Evolutionary conservation across 2,329 filamentous ascomycete genomes (phyloP), one percentile per base, ranked within the genome.

Genomic region (Colletotrichum tabaci): DNA sequence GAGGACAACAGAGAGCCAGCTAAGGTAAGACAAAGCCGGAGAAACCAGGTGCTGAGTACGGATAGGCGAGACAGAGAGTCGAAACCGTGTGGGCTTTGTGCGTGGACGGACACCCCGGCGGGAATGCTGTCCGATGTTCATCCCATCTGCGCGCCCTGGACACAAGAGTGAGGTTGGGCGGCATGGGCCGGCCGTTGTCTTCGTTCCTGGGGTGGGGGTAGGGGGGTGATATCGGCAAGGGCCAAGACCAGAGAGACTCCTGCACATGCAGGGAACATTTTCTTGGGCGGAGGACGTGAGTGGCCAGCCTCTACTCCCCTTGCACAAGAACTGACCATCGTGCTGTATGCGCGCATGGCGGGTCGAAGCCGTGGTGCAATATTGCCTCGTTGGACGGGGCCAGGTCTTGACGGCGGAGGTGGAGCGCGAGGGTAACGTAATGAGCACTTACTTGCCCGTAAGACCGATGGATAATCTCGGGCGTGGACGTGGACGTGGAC

Each of bases 171-270:
- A 68, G 58, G 40, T 60, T 15, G 52, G 68, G 58, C 56, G 56
- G 67, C 68, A 58, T 71, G 65, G 52, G 58, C 65, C 58, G 68
- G 46, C 52, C 52, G 65, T 71, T 52, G 46, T 67, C 42, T 23
- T 57, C 13, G 68, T 68, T 52, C 65, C 3, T 71, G 65, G 50
- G 18, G 23, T 60, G 65, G 52, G 49, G 53, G 52, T 46, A 9
- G 30, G 30, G 30, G 58, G 68, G 58, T 68, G 65, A 60, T 52
- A 68, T 68, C 60, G 53, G 47, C 58, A 67, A 64, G 47, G 57
- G 65, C 68, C 65, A 71, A 60, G 65, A 38, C 65, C 58, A 53
- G 26, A 57, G 42, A 57, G 55, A 46, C 56, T 56, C 63, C 63
- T 71, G 58, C 58, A 55, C 3, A 23, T 53, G 52, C 65, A 68